Conservation (phyloP, 371 early-diverging fungal genomes). For the Mortierella sp. region DNA sequence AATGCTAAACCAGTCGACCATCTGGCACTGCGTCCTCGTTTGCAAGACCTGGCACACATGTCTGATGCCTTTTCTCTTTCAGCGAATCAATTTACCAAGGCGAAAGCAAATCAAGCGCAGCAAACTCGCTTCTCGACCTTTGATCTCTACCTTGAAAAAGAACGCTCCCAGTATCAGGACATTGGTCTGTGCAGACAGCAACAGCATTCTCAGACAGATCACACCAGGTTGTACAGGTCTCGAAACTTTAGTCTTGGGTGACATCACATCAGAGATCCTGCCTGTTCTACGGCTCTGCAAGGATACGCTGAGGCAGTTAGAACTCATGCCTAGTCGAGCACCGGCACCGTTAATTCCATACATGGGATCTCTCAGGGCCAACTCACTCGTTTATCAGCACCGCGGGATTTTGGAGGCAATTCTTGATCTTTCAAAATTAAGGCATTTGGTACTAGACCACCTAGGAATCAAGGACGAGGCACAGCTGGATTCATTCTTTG, state of each 20-base stretch:
- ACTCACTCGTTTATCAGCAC: neutral
- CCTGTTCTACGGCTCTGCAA: constrained; percentile 27
- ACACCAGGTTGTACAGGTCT: constrained; percentile 14
- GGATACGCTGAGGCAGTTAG: constrained; percentile 17
- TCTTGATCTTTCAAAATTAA: constrained; percentile 12
- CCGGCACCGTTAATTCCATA: neutral
- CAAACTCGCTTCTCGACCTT: constrained; percentile 31
- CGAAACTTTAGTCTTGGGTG: constrained; percentile 37
- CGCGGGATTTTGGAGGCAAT: constrained; percentile 22
- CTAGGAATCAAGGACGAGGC: constrained; percentile 10
- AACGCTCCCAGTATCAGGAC: constrained; percentile 25
- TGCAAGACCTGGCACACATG: constrained; percentile 35
- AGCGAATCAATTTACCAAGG: constrained; percentile 25
- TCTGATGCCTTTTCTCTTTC: constrained; percentile 37
- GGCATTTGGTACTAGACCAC: constrained; percentile 32
- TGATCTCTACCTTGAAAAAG: constrained; percentile 23
- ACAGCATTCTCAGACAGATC: constrained; percentile 22
- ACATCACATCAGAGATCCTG: constrained; percentile 27
- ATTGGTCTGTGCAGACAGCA: constrained; percentile 27
- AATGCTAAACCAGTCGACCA: constrained; percentile 20
- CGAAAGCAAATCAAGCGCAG: constrained; percentile 9
- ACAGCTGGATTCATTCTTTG: constrained; percentile 17
- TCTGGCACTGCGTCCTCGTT: constrained; percentile 21
- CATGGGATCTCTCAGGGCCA: neutral
- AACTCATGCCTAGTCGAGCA: constrained; percentile 15